phyloP scores from a whole-genome alignment of 495 filamentous ascomycete species.

The Glonium stellatum region DNA sequence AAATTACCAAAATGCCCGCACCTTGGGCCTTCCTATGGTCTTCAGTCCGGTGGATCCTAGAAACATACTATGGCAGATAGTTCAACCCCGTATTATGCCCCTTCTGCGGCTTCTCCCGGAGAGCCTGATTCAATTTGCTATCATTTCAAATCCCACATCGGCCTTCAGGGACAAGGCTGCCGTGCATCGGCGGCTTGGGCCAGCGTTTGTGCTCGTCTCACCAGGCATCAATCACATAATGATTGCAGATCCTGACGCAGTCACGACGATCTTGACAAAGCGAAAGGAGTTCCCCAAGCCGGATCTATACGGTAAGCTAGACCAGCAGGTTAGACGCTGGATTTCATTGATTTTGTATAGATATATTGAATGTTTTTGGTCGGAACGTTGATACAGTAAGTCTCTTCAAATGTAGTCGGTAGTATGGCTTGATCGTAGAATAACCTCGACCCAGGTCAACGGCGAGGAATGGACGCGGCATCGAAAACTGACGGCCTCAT shows the following conservation, averaged over 20 bases:
- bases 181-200: neutral
- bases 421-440: no score
- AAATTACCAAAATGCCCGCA: neutral
- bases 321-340: no score
- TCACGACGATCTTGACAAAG: neutral
- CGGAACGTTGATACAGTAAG: constrained; percentile 33
- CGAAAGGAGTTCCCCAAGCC: neutral
- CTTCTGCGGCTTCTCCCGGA: neutral
- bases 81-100: neutral
- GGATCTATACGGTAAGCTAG: neutral
- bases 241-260: neutral
- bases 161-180: neutral
- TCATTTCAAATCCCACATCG: neutral
- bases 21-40: neutral
- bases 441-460: neutral
- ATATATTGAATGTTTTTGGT: neutral
- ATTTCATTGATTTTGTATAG: neutral
- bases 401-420: no score
- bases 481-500: constrained; percentile 24
- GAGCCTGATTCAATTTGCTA: neutral
- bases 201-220: neutral
- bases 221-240: neutral
- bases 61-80: neutral
- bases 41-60: neutral
- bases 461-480: constrained; percentile 25